Evolutionary conservation across 228 moss, liverwort and hornwort genomes (phyloP).

Genomic region (Sphagnum fallax): DNA sequence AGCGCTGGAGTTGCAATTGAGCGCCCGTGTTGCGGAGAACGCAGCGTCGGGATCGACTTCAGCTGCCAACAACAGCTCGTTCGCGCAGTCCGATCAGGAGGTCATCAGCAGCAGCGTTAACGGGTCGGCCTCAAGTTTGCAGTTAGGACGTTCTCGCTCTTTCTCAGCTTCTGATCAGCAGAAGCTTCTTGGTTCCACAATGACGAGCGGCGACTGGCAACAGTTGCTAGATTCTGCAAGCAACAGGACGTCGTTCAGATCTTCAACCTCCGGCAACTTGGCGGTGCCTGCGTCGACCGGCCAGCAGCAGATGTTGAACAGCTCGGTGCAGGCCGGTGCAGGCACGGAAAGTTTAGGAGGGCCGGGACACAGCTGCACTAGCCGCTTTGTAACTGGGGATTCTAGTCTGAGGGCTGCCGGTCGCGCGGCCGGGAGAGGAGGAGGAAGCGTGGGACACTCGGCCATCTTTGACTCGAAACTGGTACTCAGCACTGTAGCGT

Average conservation of each 20-base stretch:
- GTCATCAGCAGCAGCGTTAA: no score
- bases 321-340: background rate
- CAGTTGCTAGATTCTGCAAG: constrained; percentile 2
- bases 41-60: no score
- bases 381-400: constrained; percentile 3
- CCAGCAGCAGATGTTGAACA: background rate
- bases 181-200: background rate
- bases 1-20: no score
- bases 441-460: constrained; percentile 5
- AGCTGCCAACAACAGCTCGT: no score
- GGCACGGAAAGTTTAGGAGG: constrained; percentile 2
- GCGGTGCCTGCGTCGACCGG: background rate
- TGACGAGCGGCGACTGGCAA: constrained; percentile 3
- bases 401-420: background rate
- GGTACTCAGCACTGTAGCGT: background rate
- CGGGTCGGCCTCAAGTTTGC: no score
- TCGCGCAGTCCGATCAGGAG: no score
- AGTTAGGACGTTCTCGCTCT: no score
- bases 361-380: background rate
- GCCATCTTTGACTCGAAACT: no score
- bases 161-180: no score
- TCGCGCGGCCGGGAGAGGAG: background rate
- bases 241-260: background rate
- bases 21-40: no score
- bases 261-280: background rate